Evolutionary conservation across 805 yeast genomes (phyloP).

Genomic region (Metschnikowia santaceciliae): DNA sequence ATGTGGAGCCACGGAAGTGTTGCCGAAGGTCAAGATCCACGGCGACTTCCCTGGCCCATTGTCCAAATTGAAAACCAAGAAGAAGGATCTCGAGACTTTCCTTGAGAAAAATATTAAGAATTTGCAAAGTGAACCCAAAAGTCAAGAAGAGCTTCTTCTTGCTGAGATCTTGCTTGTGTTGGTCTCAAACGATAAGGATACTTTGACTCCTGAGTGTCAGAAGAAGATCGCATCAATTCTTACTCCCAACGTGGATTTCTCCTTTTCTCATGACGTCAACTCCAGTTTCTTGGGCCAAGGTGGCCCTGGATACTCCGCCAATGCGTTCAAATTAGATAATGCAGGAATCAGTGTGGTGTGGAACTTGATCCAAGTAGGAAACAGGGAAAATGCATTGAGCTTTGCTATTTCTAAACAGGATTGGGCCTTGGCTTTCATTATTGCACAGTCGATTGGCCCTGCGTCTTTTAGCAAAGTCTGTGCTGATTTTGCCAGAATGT

Average conservation of each 20-base stretch:
- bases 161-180: constrained; percentile 28
- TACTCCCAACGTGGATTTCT: constrained; percentile 40
- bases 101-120: constrained; percentile 24
- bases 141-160: constrained; percentile 27
- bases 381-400: constrained; percentile 61
- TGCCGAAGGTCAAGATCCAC: constrained; percentile 23
- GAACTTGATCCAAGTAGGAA: constrained; percentile 52
- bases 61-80: constrained; percentile 49
- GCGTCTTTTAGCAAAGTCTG: constrained; percentile 57
- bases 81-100: constrained; percentile 69
- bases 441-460: constrained; percentile 64
- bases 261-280: constrained; percentile 21
- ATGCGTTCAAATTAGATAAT: constrained; percentile 41
- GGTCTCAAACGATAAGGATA: constrained; percentile 29
- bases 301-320: constrained; percentile 23
- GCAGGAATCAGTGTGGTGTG: constrained; percentile 33
- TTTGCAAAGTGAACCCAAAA: constrained; percentile 10
- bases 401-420: constrained; percentile 60
- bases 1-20: constrained; percentile 16
- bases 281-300: constrained; percentile 1
- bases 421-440: constrained; percentile 72
- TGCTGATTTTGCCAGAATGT: constrained; percentile 50
- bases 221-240: constrained; percentile 33
- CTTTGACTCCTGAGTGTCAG: constrained; percentile 25
- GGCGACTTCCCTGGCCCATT: constrained; percentile 67